Percentiles rank a stretch among this genome's conserved stretches.
Evolutionary conservation across 1,139 yeast genomes (phyloP).

Genomic region (Diutina sp.): DNA sequence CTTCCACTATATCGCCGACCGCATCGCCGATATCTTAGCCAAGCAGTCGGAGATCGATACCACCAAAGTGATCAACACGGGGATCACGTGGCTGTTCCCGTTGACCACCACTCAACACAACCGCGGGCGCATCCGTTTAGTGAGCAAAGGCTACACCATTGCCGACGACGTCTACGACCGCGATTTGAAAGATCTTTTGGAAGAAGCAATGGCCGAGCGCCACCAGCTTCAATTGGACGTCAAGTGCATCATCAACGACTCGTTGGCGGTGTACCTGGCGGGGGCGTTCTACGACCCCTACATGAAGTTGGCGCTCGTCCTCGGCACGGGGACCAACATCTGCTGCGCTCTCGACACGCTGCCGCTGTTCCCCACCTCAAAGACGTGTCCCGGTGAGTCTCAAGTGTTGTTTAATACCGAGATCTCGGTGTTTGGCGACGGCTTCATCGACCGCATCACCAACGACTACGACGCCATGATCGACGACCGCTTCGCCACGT

Average conservation of each 20-base stretch:
- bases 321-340: constrained; percentile 34
- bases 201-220: constrained; percentile 13
- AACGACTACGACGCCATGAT: constrained; percentile 25
- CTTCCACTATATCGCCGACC: constrained; percentile 26
- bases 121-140: constrained; percentile 31
- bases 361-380: constrained; percentile 11
- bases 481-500: constrained; percentile 19
- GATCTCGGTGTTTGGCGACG: constrained; percentile 27
- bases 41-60: constrained; percentile 12
- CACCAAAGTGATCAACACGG: constrained; percentile 19
- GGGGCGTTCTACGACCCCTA: constrained; percentile 25
- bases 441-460: constrained; percentile 16
- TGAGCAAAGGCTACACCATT: constrained; percentile 39
- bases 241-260: constrained; percentile 27
- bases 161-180: constrained; percentile 23
- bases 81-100: constrained; percentile 52
- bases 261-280: constrained; percentile 35
- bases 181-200: constrained; percentile 31
- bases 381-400: constrained; percentile 11
- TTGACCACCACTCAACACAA: constrained; percentile 29
- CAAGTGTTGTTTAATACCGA: constrained; percentile 25
- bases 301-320: constrained; percentile 29
- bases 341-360: constrained; percentile 22
- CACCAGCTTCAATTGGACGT: constrained; percentile 18
- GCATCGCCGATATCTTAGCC: constrained; percentile 18